Evolutionary conservation across 352 stramenopile genomes (phyloP).

Genomic region (Blastocystis sp.): DNA sequence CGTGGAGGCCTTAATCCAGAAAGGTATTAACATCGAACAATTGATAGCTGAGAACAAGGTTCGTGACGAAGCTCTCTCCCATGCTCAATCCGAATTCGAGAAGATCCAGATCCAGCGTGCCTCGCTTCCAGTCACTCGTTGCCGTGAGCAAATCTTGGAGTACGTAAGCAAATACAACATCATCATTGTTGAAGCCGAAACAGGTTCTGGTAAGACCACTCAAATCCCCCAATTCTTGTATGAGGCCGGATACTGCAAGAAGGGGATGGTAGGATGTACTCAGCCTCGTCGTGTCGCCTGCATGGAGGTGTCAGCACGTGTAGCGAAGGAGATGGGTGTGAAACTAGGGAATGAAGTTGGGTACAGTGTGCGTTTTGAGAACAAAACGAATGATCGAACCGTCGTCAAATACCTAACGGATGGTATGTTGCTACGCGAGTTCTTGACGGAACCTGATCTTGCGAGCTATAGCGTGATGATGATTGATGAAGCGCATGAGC

Average conservation of each 20-base stretch:
- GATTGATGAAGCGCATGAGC: conserved; percentile 97
- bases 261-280: conserved; percentile 84
- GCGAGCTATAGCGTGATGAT: conserved; percentile 91
- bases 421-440: conserved; percentile 97
- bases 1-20: conserved; percentile 85
- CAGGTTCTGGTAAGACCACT: conserved; percentile 93
- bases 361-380: conserved; percentile 98
- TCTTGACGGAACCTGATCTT: conserved; percentile 90
- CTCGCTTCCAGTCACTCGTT: conserved; percentile 93
- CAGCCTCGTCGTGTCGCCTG: conserved; percentile 93
- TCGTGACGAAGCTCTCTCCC: conserved; percentile 30
- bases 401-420: conserved; percentile 99
- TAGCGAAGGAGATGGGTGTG: conserved; percentile 95
- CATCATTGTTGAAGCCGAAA: conserved; percentile 83
- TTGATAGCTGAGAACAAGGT: conserved; percentile 41
- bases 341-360: conserved; percentile 93
- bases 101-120: conserved; percentile 90
- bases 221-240: conserved; percentile 97
- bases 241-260: conserved; percentile 85
- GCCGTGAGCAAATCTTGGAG: conserved; percentile 92
- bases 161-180: conserved; percentile 92
- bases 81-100: conserved; percentile 72
- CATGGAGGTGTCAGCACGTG: conserved; percentile 97
- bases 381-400: conserved; percentile 95
- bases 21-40: conserved; percentile 80